These are phyloP conservation scores for Fusarium humuli DNA, from an alignment of 2,329 filamentous ascomycete species.

Conservation along the genomic window DNA sequence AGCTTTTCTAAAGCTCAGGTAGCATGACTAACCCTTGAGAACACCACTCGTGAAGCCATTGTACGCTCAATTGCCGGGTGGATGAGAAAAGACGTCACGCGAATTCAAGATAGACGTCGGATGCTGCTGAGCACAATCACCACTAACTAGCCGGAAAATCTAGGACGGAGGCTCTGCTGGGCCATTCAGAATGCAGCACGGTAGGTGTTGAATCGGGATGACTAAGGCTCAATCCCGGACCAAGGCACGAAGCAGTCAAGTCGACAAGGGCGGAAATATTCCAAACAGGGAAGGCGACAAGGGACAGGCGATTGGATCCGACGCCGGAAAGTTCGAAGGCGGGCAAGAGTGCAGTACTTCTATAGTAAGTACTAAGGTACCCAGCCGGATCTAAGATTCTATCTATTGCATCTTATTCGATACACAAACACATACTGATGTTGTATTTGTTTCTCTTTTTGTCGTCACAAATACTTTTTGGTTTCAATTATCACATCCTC, in stretches of 20 bases:
- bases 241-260: conserved; percentile 16
- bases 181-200: conserved; percentile 28
- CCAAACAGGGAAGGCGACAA: conserved; percentile 24
- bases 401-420: conserved; percentile 6
- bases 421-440: background rate
- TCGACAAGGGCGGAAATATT: conserved; percentile 9
- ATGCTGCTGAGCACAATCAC: conserved; percentile 38
- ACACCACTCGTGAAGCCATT: conserved; percentile 71
- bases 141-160: conserved; percentile 46
- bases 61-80: conserved; percentile 61
- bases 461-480: background rate
- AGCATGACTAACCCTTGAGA: conserved; percentile 62
- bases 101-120: conserved; percentile 43
- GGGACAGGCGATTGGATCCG: conserved; percentile 26
- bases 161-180: conserved; percentile 45
- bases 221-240: conserved; percentile 26
- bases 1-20: conserved; percentile 18
- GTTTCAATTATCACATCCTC: background rate
- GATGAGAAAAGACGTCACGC: conserved; percentile 43
- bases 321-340: conserved; percentile 33
- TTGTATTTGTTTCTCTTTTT: background rate
- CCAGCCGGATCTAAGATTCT: conserved; percentile 19
- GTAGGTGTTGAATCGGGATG: conserved; percentile 18
- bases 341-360: conserved; percentile 6
- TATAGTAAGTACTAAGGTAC: background rate